These are phyloP conservation scores for Calonectria fujianensis DNA, from an alignment of 2,329 filamentous ascomycete species.

Conservation along the genomic window DNA sequence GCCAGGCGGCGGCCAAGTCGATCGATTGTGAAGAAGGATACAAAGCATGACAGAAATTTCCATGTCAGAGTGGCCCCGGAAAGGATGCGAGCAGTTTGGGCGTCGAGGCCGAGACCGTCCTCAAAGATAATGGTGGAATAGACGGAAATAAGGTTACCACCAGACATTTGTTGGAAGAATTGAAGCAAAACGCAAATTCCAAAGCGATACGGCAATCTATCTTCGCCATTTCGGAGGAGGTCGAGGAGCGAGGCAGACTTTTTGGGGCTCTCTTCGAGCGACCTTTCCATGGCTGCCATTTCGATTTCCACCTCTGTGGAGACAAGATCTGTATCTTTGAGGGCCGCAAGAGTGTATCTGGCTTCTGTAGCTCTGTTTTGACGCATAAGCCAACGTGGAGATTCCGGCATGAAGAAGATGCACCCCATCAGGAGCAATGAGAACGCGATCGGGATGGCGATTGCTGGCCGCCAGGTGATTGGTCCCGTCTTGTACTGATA, in stretches of 20 bases:
- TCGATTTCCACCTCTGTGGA: constrained; percentile 10
- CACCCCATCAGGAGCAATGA: constrained; percentile 3
- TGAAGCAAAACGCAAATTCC: constrained; percentile 14
- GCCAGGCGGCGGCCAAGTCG: constrained; percentile 1
- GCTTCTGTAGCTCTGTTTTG: constrained; percentile 10
- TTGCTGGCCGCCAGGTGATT: constrained; percentile 12
- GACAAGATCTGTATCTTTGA: constrained; percentile 1
- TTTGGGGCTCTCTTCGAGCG: constrained; percentile 1
- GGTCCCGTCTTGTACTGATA: constrained; percentile 19
- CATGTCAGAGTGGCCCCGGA: constrained; percentile 6
- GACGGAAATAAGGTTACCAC: constrained; percentile 14
- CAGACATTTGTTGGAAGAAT: constrained; percentile 23
- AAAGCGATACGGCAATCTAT: constrained; percentile 15
- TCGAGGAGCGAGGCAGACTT: constrained; percentile 7
- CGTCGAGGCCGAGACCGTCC: constrained; percentile 13
- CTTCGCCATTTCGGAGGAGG: constrained; percentile 1
- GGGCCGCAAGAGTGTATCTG: constrained; percentile 7
- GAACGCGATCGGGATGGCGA: neutral
- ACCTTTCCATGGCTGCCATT: constrained; percentile 10
- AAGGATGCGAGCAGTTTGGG: constrained; percentile 11
- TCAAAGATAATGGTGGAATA: constrained; percentile 24
- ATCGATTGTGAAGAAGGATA: constrained; percentile 17
- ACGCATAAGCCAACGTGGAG: constrained; percentile 13
- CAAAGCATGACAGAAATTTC: constrained; percentile 12
- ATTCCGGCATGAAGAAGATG: constrained; percentile 21